Base-by-base conservation (phyloP, 2,329 filamentous ascomycete species). In the Ambrosiella cleistominuta region DNA sequence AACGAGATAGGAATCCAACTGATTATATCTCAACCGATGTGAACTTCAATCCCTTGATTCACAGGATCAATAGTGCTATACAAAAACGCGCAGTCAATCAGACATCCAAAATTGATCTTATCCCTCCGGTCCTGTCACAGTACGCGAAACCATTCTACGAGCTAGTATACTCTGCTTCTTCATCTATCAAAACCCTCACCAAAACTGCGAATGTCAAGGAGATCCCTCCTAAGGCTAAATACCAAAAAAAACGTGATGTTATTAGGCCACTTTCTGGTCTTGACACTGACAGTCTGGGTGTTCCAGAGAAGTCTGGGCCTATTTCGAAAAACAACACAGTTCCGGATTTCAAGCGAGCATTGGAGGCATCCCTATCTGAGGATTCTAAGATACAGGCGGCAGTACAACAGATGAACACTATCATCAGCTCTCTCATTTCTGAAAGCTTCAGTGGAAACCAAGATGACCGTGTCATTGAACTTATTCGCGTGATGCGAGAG, bases 261-360 rank as follows among this genome's bases (percentile, higher is more conserved):
- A 78, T 85, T 60, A 91, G 91, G 64, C 93, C 93, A 0, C 79
- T 95, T 7, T 97, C 91, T 0, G 90, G 90, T 17, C 82, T 98
- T 45, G 86, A 97, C 64, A 78, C 97, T 44, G 85, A 90, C 61
- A 82, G 81, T 3, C 80, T 97, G 61, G 47, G 19, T 51, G 47
- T 3, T 11, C n/a, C 47, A 11, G 47, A 51, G 8, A 50, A 56
- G 51, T 49, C 47, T 38, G 47, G 6, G 1, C 19, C 37, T 11
- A 74, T 82, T 19, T 73, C 74, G 1, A 68, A 78, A 0, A 77
- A 84, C 8, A 97, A 97, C 62, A 81, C 90, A 1, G 81, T 97
- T 4, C 89, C 93, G 0, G 87, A 91, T 61, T 96, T 95, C 78
- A 94, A 90, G 67, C 88, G 88, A 67, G 15, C 27, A 42, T 77